Evolutionary conservation across 2,329 filamentous ascomycete genomes (phyloP), one percentile per base, ranked within the genome.

Genomic region (Colletotrichum navitas): DNA sequence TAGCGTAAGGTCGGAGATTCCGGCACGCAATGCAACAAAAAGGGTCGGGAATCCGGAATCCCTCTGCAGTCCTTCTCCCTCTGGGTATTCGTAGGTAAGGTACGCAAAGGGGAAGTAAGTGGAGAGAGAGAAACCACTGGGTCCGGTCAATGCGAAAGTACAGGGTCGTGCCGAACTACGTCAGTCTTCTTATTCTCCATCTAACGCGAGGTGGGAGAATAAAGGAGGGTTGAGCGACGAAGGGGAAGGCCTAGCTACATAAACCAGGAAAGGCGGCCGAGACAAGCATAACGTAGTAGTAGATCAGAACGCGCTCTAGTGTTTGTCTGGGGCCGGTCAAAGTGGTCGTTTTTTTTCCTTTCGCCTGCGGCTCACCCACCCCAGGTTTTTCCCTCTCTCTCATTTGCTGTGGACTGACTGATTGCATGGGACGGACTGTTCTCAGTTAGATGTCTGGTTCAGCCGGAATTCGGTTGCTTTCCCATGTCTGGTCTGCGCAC

Each of bases 181-280:
- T 72, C 64, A 63, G 69, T 68, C 65, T 41, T 62, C 68, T 68
- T 68, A 59, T 60, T 69, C 32, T 60, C 68, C 69, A 43, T 71
- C 58, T 64, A 60, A 69, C 60, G 63, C 59, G 52, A 68, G 45
- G 52, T 49, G 55, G 52, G 36, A 68, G 55, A 61, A 45, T 54
- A 66, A 68, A 51, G 59, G 69, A 72, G 59, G 68, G 65, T 68
- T 54, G 59, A 55, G 68, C 59, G 58, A 68, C 39, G 58, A 63
- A 61, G 69, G 47, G 41, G 68, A 59, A 60, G 54, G 49, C 65
- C 45, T 41, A n/a, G 49, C 36, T 54, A 72, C 49, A 67, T 70
- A 64, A 63, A 63, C 47, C 62, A 63, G 66, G 11, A 41, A 47
- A 26, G 34, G 26, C 34, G 47, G 64, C 49, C 52, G 51, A 68